A percentile compares a stretch with the other conserved stretches of the same genome.
Conservation (phyloP, 306 rosid species). For the Vigna trinervia region DNA sequence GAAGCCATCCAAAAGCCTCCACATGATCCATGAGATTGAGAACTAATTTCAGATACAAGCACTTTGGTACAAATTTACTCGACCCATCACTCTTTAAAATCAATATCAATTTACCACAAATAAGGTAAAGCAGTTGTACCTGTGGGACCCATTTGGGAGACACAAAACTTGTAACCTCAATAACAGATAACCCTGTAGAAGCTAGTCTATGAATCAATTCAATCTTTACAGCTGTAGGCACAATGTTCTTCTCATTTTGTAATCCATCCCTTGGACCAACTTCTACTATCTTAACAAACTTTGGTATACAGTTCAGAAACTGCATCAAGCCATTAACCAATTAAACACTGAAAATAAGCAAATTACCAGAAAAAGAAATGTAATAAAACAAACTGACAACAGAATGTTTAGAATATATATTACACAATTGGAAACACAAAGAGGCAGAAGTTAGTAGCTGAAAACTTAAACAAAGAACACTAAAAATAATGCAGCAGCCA, state of each 20-base stretch:
- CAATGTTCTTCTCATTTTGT: constrained; percentile 84
- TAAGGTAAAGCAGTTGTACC: constrained; percentile 53
- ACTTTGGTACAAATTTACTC: constrained; percentile 16
- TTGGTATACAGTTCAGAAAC: constrained; percentile 69
- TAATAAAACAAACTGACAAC: constrained; percentile 12
- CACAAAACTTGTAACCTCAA: constrained; percentile 97
- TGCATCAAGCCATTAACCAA: constrained; percentile 44
- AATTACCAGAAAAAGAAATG: constrained; percentile 15
- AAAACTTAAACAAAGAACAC: neutral
- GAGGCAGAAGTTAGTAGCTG: constrained; percentile 2
- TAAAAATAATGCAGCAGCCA: constrained; percentile 17
- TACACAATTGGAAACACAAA: neutral
- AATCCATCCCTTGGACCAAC: constrained; percentile 98
- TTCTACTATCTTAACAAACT: constrained; percentile 89
- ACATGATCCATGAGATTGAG: neutral
- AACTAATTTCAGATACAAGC: constrained; percentile 24
- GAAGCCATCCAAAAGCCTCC: constrained; percentile 4
- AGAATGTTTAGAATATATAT: constrained; percentile 15
- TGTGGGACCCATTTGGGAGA: constrained; percentile 98
- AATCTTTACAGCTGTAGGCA: constrained; percentile 72
- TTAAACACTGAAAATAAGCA: constrained; percentile 10
- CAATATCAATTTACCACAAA: constrained; percentile 19
- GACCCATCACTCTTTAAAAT: constrained; percentile 19
- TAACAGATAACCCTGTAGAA: constrained; percentile 76
- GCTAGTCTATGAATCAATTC: constrained; percentile 81